A percentile compares a stretch with the other conserved stretches of the same genome.
Evolutionary conservation across 306 rosid genomes (phyloP).

Genomic region (Quercus agrifolia): DNA sequence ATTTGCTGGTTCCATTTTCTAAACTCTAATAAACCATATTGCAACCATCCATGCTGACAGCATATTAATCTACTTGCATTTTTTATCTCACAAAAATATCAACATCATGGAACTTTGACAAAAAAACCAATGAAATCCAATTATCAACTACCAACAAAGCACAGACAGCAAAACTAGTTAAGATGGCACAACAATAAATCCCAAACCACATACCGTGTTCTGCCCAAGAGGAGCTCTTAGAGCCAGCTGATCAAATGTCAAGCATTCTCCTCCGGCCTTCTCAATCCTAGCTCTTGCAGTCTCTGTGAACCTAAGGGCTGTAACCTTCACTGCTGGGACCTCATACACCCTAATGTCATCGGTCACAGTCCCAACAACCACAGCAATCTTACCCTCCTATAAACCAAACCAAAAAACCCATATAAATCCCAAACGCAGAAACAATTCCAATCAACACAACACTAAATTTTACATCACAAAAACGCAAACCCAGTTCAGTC

Average conservation of each 20-base stretch:
- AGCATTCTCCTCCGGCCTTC: conserved; percentile 73
- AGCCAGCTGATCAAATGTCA: conserved; percentile 57
- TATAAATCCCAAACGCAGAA: background rate
- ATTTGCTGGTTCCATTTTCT: background rate
- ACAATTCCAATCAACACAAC: too few species aligned
- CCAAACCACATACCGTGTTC: conserved; percentile 43
- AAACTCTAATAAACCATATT: background rate
- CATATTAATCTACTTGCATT: background rate
- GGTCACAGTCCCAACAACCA: conserved; percentile 54
- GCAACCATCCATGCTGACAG: background rate
- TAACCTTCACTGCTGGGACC: conserved; percentile 49
- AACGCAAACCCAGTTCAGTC: too few species aligned
- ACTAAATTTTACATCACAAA: too few species aligned
- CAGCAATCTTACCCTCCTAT: conserved; percentile 54
- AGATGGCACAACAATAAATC: background rate
- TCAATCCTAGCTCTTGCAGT: conserved; percentile 67
- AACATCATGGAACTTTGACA: background rate
- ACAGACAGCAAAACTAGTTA: background rate
- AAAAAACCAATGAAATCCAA: background rate
- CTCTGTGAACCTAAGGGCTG: conserved; percentile 72
- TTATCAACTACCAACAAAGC: background rate
- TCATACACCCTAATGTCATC: conserved; percentile 53
- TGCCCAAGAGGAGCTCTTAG: conserved; percentile 63
- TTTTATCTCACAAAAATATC: background rate
- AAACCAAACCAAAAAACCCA: background rate